These are phyloP conservation scores for Lentinula guzmanii DNA, from an alignment of 768 basidiomycete species.

Conservation along the genomic window DNA sequence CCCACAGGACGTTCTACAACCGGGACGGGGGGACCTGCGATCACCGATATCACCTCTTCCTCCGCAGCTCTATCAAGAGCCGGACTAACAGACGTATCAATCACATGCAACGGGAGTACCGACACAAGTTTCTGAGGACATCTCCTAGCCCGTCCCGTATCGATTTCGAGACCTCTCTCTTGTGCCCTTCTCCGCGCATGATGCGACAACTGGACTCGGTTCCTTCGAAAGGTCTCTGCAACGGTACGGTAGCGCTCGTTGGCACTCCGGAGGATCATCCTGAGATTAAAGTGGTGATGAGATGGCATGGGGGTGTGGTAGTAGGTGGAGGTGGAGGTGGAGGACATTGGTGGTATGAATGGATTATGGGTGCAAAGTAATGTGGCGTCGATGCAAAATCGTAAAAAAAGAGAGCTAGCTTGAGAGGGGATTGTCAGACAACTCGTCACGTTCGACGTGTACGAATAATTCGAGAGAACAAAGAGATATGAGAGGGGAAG, in stretches of 20 bases:
- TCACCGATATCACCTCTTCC: conserved; percentile 13
- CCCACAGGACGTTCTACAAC: background rate
- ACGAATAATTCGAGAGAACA: background rate
- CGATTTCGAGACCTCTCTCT: conserved; percentile 36
- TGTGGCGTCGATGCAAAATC: background rate
- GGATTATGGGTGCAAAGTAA: background rate
- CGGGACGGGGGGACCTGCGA: background rate
- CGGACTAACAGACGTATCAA: conserved; percentile 22
- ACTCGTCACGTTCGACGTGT: conserved; percentile 1
- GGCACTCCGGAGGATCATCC: conserved; percentile 32
- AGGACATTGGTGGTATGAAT: conserved; percentile 1
- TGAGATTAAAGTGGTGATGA: conserved; percentile 28
- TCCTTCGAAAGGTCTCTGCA: conserved; percentile 30
- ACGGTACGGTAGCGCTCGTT: conserved; percentile 34
- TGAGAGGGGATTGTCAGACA: conserved; percentile 4
- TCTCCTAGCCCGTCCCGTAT: conserved; percentile 32
- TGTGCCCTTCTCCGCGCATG: conserved; percentile 46
- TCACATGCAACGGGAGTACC: conserved; percentile 28
- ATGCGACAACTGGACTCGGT: conserved; percentile 28
- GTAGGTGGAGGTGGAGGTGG: background rate
- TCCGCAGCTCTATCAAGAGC: background rate
- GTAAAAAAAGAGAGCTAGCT: background rate
- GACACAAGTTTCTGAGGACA: conserved; percentile 36
- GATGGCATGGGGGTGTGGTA: conserved; percentile 14
- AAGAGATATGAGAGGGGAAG: background rate